Conservation (phyloP, 2,329 filamentous ascomycete genomes). For the Penicillium sp. region DNA sequence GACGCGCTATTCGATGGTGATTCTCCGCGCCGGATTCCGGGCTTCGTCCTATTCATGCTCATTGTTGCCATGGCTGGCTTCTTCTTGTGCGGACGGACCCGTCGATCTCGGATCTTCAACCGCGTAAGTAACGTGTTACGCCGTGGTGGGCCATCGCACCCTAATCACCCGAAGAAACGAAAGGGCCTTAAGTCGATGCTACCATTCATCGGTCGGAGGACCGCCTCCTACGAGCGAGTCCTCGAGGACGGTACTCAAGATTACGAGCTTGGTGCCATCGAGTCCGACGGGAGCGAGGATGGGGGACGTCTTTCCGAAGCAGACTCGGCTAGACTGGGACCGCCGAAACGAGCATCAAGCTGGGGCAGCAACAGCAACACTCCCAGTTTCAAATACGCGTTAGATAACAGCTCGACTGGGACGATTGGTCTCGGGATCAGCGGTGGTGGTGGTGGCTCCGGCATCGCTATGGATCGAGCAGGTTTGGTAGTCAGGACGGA, state of each 20-base stretch:
- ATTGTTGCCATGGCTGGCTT: conserved; percentile 68
- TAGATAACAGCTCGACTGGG: conserved; percentile 42
- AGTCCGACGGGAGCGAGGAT: conserved; percentile 53
- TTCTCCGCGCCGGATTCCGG: conserved; percentile 66
- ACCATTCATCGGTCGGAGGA: conserved; percentile 35
- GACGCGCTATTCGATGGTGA: conserved; percentile 63
- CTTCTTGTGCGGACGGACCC: conserved; percentile 75
- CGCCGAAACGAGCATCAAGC: conserved; percentile 43
- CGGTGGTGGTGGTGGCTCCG: conserved; percentile 19
- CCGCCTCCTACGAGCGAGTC: conserved; percentile 72
- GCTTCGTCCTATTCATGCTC: conserved; percentile 73
- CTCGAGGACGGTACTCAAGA: conserved; percentile 73
- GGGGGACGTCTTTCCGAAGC: conserved; percentile 63
- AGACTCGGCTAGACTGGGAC: conserved; percentile 55
- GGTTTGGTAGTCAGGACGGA: conserved; percentile 80
- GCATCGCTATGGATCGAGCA: conserved; percentile 56
- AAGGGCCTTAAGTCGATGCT: conserved; percentile 64
- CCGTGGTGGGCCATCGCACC: conserved; percentile 32
- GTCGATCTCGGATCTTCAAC: conserved; percentile 61
- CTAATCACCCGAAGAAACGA: conserved; percentile 40
- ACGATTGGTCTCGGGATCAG: conserved; percentile 40
- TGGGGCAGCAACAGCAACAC: conserved; percentile 32
- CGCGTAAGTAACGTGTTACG: conserved; percentile 47
- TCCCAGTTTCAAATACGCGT: conserved; percentile 37
- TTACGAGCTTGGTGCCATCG: conserved; percentile 72